A percentile compares a stretch with the other conserved stretches of the same genome.
Evolutionary conservation across 106 monocot species (phyloP).

Genomic region (Phalaenopsis aphrodite): DNA sequence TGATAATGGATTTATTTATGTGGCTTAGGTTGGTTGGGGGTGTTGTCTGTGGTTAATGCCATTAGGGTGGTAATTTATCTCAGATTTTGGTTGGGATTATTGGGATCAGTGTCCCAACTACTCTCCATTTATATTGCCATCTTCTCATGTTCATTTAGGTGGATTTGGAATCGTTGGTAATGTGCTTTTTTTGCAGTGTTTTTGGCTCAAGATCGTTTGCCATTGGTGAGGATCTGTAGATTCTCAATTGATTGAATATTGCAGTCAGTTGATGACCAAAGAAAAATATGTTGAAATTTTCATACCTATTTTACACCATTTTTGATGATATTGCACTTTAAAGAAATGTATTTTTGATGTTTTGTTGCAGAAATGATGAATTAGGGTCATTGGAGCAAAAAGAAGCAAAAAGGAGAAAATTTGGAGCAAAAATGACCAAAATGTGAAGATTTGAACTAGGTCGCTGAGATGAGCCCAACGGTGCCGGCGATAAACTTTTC

Average conservation of each 20-base stretch:
- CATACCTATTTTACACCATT: too few relatives aligned
- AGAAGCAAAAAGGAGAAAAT: too few relatives aligned
- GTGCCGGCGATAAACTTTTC: too few relatives aligned
- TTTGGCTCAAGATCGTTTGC: conserved; percentile 11
- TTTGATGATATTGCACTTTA: too few relatives aligned
- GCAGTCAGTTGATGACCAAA: neutral
- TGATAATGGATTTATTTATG: neutral
- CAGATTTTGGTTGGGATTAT: neutral
- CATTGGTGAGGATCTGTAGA: conserved; percentile 15
- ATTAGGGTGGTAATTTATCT: neutral
- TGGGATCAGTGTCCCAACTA: conserved; percentile 3
- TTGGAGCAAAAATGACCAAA: too few relatives aligned
- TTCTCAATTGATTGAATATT: neutral
- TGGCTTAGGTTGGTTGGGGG: neutral
- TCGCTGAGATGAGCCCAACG: too few relatives aligned
- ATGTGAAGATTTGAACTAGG: too few relatives aligned
- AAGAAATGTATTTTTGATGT: too few relatives aligned
- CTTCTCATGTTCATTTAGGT: neutral
- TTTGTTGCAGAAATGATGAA: too few relatives aligned
- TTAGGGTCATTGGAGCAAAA: too few relatives aligned
- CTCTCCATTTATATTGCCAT: neutral
- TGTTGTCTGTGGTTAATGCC: neutral
- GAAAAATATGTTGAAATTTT: too few relatives aligned
- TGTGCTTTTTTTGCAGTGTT: conserved; percentile 9
- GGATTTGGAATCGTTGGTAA: neutral